Conservation (phyloP, 2,329 filamentous ascomycete genomes). For the Aspergillus glaucus region DNA sequence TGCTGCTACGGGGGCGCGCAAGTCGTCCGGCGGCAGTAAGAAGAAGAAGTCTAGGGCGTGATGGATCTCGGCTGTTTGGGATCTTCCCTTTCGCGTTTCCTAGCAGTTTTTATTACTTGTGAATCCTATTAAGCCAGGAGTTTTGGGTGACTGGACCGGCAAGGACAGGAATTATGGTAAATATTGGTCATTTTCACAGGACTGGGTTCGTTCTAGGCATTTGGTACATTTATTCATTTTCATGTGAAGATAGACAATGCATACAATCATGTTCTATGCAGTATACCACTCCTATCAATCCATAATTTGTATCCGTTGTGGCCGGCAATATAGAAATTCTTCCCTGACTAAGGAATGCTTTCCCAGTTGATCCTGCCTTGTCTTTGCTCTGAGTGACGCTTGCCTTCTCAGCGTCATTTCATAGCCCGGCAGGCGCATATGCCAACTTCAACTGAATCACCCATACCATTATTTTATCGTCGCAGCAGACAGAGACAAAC, state of each 20-base stretch:
- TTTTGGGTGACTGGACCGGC: not conserved
- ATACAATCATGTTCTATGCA: not conserved
- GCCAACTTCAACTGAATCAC: no score
- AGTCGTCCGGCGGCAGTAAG: conserved; percentile 29
- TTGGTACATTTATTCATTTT: not conserved
- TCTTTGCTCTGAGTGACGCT: not conserved
- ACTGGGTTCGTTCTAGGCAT: not conserved
- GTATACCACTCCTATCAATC: not conserved
- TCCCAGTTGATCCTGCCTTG: not conserved
- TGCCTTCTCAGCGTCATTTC: not conserved
- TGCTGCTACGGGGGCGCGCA: conserved; percentile 33
- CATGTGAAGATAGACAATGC: not conserved
- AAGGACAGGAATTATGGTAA: not conserved
- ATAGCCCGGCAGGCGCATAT: no score
- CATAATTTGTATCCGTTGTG: not conserved
- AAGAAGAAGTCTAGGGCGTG: conserved; percentile 26
- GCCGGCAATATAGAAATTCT: not conserved
- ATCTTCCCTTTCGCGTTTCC: conserved; percentile 1
- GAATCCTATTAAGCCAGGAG: conserved; percentile 5
- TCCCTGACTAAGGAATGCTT: not conserved
- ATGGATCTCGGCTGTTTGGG: not conserved
- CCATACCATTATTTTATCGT: no score
- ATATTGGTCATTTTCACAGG: not conserved
- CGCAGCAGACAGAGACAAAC: no score
- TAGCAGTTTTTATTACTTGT: conserved; percentile 5